Evolutionary conservation across 176 grass and related monocot species (phyloP).

Genomic region (Bothriochloa decipiens): DNA sequence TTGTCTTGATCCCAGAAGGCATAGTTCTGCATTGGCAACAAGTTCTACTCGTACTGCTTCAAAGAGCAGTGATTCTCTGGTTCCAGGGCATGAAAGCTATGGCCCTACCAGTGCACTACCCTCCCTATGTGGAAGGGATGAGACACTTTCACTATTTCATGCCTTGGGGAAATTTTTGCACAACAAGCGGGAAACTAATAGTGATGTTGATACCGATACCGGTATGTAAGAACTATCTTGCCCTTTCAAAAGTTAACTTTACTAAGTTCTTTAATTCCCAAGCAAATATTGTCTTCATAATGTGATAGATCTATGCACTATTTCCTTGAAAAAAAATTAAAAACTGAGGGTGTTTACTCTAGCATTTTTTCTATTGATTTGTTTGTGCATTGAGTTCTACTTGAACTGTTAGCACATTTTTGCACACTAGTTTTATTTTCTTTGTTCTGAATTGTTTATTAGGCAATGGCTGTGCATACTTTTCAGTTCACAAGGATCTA

Average conservation of each 20-base stretch:
- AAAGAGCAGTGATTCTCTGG: constrained; percentile 33
- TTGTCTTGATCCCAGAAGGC: constrained; percentile 58
- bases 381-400: not conserved
- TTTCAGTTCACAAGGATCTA: constrained; percentile 14
- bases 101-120: constrained; percentile 40
- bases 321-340: not conserved
- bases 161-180: constrained; percentile 94
- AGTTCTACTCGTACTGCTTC: constrained; percentile 31
- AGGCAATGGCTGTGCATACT: not conserved
- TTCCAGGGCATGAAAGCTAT: constrained; percentile 35
- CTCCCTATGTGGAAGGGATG: constrained; percentile 79
- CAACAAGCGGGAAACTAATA: constrained; percentile 79
- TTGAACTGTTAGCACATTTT: constrained; percentile 27
- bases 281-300: not conserved
- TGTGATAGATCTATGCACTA: not conserved
- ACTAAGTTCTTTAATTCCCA: constrained; percentile 4
- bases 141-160: constrained; percentile 91
- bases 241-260: constrained; percentile 20
- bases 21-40: constrained; percentile 40
- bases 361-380: not conserved
- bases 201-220: constrained; percentile 19
- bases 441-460: not conserved
- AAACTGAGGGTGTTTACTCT: not conserved
- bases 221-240: constrained; percentile 53
- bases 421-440: constrained; percentile 4